These are phyloP conservation scores for Globisporangium camurandrum DNA, from an alignment of 352 stramenopile species.

Conservation along the genomic window DNA sequence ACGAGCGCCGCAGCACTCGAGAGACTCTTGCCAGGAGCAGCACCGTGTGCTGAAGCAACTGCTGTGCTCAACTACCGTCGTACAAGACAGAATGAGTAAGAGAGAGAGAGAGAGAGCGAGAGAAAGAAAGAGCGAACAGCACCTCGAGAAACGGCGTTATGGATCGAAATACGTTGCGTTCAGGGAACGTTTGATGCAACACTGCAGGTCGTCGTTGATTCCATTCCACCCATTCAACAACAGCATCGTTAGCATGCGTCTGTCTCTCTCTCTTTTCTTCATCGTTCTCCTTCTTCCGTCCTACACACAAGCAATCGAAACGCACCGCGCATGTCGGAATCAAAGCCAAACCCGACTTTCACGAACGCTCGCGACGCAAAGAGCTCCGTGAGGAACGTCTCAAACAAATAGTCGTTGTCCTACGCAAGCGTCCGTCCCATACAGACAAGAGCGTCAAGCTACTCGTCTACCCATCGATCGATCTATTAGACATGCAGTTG, in stretches of 20 bases:
- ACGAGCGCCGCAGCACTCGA: conserved; percentile 29
- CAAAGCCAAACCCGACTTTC: conserved; percentile 65
- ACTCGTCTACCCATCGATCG: not conserved
- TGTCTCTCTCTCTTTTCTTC: no score
- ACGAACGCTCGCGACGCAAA: conserved; percentile 26
- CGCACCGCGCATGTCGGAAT: conserved; percentile 59
- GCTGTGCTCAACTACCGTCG: conserved; percentile 24
- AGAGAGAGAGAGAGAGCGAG: not conserved
- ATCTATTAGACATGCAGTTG: not conserved
- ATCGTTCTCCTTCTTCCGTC: no score
- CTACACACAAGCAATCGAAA: not conserved
- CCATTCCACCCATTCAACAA: no score
- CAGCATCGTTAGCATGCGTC: no score
- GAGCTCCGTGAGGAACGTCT: conserved; percentile 29
- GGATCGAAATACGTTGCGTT: conserved; percentile 26
- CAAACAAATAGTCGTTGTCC: conserved; percentile 38
- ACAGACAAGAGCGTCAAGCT: not conserved
- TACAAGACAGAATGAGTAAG: conserved; percentile 1
- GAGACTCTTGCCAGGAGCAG: conserved; percentile 27
- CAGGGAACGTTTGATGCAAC: conserved; percentile 57
- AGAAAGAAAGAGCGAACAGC: not conserved
- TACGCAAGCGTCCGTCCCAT: conserved; percentile 3
- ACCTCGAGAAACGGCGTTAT: conserved; percentile 45
- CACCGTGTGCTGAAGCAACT: conserved; percentile 18
- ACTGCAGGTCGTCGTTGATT: conserved; percentile 17